A percentile compares a stretch with the other conserved stretches of the same genome.
These are phyloP conservation scores for Thermochaetoides thermophila DNA, from an alignment of 495 filamentous ascomycete genomes.

Conservation along the genomic window DNA sequence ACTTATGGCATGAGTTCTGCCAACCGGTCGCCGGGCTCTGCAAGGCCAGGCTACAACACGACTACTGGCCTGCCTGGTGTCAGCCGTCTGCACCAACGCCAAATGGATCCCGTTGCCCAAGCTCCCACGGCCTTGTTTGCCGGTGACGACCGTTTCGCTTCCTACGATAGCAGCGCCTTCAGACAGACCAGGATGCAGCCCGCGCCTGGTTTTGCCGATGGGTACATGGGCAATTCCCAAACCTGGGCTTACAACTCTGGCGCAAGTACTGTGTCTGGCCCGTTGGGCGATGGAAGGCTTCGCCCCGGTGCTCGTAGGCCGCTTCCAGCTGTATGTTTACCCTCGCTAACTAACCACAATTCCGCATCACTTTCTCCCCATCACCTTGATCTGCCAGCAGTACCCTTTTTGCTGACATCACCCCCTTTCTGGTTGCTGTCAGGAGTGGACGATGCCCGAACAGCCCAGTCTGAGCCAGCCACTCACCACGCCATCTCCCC, in stretches of 20 bases:
- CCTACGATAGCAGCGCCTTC: slow-evolving; percentile 44
- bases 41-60: slow-evolving; percentile 34
- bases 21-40: slow-evolving; percentile 29
- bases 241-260: slow-evolving; percentile 35
- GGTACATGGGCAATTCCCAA: slow-evolving; percentile 31
- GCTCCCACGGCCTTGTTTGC: slow-evolving; percentile 27
- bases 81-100: slow-evolving; percentile 48
- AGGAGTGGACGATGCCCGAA: slow-evolving; percentile 36
- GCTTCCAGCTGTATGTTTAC: slow-evolving; percentile 33
- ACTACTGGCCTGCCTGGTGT: slow-evolving; percentile 48
- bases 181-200: slow-evolving; percentile 45
- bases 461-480: slow-evolving; percentile 27
- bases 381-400: too few species aligned
- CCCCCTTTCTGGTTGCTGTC: slow-evolving; percentile 3
- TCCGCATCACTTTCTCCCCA: too few species aligned
- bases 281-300: slow-evolving; percentile 32
- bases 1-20: slow-evolving; percentile 17
- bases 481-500: slow-evolving; percentile 20
- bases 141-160: slow-evolving; percentile 24
- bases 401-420: not conserved
- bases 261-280: slow-evolving; percentile 32
- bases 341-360: too few species aligned
- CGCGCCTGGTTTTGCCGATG: slow-evolving; percentile 18
- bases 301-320: slow-evolving; percentile 28
- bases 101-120: slow-evolving; percentile 25